Percentiles rank a stretch among this genome's conserved stretches.
These are phyloP conservation scores for Danielia reshetovae DNA, from an alignment of 805 yeast species.

Conservation along the genomic window DNA sequence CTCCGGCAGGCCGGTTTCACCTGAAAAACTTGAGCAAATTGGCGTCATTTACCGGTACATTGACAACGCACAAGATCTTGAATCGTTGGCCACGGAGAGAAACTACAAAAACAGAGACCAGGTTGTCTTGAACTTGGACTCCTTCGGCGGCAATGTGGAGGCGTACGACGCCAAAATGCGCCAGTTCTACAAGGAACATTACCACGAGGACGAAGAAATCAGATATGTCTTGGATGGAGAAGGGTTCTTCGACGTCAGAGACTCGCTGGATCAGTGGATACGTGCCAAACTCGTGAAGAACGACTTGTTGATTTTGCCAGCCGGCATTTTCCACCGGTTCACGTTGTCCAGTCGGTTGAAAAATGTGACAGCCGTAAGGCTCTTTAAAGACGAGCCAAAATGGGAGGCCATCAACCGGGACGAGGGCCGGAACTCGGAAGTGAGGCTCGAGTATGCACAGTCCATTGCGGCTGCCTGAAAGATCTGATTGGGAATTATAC, in stretches of 20 bases:
- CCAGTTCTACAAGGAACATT: conserved; percentile 75
- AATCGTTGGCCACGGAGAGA: conserved; percentile 64
- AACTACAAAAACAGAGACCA: conserved; percentile 77
- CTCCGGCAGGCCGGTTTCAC: conserved; percentile 56
- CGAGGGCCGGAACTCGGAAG: conserved; percentile 26
- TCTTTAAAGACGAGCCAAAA: conserved; percentile 93
- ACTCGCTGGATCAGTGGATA: conserved; percentile 63
- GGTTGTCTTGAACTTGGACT: conserved; percentile 53
- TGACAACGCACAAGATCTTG: conserved; percentile 50
- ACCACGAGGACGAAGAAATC: conserved; percentile 97
- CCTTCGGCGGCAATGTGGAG: conserved; percentile 54
- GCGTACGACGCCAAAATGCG: conserved; percentile 63
- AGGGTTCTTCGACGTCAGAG: conserved; percentile 88
- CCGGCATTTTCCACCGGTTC: conserved; percentile 93
- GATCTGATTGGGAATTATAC: no score
- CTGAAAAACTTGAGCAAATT: conserved; percentile 46
- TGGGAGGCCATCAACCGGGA: conserved; percentile 87
- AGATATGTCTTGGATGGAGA: conserved; percentile 85
- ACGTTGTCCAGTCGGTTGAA: conserved; percentile 59
- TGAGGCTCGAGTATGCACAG: conserved; percentile 32
- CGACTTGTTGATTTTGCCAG: conserved; percentile 76
- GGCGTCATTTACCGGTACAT: conserved; percentile 68
- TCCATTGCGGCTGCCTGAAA: no score
- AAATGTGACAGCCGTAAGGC: conserved; percentile 70
- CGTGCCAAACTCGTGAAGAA: conserved; percentile 59